Base-by-base conservation (phyloP, 768 basidiomycete species). In the Wakefieldia striispora region DNA sequence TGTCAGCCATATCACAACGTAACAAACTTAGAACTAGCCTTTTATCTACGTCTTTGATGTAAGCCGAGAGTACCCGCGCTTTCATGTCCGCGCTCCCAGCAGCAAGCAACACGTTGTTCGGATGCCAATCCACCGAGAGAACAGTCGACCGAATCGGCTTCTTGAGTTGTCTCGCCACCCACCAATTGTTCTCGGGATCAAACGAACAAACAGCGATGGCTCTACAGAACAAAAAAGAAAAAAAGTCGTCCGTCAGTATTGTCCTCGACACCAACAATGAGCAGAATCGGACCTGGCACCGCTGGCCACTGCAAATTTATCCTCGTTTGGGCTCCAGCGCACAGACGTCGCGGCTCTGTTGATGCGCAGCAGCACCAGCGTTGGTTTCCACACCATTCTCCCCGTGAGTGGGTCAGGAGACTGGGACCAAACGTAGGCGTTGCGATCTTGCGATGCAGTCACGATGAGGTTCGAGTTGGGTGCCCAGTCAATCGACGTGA, bases 401-500 rank as follows among this genome's bases (percentile, higher is more conserved):
- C 91, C 91, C 0, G 89, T 88, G 50, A 77, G 74, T 1, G 84
- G 75, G 59, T 94, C 88, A 24, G 80, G 75, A 9, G 80, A 81
- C 64, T 88, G 84, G 47, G 91, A 86, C 97, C 97, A 99, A 27
- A 99, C 97, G 63, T 99, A 99, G 33, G 97, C 95, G 66, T 99
- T 99, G 46, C 97, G 78, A 66, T 99, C 97, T 67, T 99, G 95
- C n/a, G 95, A 95, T 59, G 93, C 91, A 12, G 97, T 98, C 21
- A 99, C 95, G 71, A 99, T 95, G 39, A 91, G 88, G 72, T 98
- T 97, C 40, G 97, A 93, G 58, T 82, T 81, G 16, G 95, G 94
- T 12, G 95, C 97, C 97, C 97, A 99, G 68, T 97, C 95, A 68
- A 99, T 97, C 48, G 93, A 94, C 3, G 95, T 98, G 72, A 99